Evolutionary conservation across 106 monocot genomes (phyloP).

Genomic region (Allium fistulosum): DNA sequence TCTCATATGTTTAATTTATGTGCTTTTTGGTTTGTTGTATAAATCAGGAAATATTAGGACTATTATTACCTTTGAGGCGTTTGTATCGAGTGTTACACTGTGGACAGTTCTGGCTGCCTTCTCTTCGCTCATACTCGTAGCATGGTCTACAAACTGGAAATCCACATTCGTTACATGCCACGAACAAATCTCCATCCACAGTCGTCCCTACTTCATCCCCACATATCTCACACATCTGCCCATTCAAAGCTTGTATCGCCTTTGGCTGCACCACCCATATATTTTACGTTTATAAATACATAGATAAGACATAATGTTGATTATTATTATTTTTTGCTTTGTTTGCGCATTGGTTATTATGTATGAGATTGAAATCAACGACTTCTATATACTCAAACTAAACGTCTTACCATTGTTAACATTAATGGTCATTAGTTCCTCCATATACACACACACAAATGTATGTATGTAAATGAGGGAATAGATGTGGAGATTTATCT

Average conservation of each 20-base stretch:
- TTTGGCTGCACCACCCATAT: slow-evolving; percentile 46
- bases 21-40: too few species aligned
- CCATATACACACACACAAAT: too few species aligned
- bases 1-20: background rate
- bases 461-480: too few species aligned
- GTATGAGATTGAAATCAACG: too few species aligned
- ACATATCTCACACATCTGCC: slow-evolving; percentile 96
- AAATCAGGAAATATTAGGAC: too few species aligned
- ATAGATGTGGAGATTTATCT: background rate
- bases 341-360: too few species aligned
- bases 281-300: too few species aligned
- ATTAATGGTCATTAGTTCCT: too few species aligned
- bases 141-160: slow-evolving; percentile 83
- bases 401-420: too few species aligned
- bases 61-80: slow-evolving; percentile 58
- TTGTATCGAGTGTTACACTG: slow-evolving; percentile 97
- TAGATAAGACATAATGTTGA: too few species aligned
- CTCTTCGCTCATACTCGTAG: slow-evolving; percentile 91
- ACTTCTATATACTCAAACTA: too few species aligned
- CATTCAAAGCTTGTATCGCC: slow-evolving; percentile 59
- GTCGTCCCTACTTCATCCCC: slow-evolving; percentile 84
- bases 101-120: slow-evolving; percentile 92
- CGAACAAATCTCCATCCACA: slow-evolving; percentile 73
- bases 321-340: too few species aligned
- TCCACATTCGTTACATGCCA: slow-evolving; percentile 94